phyloP scores from a whole-genome alignment of 768 basidiomycete species.

The Phanerochaete carnosa region DNA sequence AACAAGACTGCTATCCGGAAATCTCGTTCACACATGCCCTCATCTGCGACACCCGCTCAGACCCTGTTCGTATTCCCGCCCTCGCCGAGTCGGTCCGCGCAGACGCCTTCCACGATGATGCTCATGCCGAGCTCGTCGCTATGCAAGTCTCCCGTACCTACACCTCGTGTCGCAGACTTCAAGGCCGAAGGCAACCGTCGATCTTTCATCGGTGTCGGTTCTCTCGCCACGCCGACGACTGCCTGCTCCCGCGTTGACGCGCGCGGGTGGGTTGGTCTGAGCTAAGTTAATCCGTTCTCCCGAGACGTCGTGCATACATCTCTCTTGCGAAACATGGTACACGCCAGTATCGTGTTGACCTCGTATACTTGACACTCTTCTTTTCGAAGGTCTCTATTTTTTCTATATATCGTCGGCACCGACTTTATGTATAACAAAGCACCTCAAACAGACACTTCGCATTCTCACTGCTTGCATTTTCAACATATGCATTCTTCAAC shows the following conservation, averaged over 20 bases:
- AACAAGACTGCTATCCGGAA: not conserved
- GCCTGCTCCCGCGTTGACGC: constrained; percentile 83
- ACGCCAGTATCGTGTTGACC: not conserved
- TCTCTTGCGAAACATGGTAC: not conserved
- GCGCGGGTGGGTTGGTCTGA: constrained; percentile 65
- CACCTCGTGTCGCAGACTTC: constrained; percentile 66
- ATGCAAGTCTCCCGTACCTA: constrained; percentile 58
- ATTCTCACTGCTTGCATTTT: constrained; percentile 1
- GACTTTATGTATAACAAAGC: constrained; percentile 1
- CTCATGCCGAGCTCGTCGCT: constrained; percentile 59
- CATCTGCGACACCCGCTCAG: constrained; percentile 62
- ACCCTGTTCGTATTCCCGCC: constrained; percentile 87
- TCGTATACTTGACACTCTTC: not conserved
- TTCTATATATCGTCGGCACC: not conserved
- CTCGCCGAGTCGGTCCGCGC: constrained; percentile 51
- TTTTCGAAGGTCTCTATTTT: too few species aligned
- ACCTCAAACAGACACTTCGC: constrained; percentile 5
- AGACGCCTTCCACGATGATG: constrained; percentile 80
- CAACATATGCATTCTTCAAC: not conserved
- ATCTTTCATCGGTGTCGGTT: constrained; percentile 71
- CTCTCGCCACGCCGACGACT: constrained; percentile 71
- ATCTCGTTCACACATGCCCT: constrained; percentile 14
- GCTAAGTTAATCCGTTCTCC: not conserved
- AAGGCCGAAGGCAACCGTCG: constrained; percentile 62
- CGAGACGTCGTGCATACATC: not conserved